Percentiles rank a stretch among this genome's conserved stretches.
Conservation (phyloP, 371 early-diverging fungal species). For the Capniomyces stellatus region DNA sequence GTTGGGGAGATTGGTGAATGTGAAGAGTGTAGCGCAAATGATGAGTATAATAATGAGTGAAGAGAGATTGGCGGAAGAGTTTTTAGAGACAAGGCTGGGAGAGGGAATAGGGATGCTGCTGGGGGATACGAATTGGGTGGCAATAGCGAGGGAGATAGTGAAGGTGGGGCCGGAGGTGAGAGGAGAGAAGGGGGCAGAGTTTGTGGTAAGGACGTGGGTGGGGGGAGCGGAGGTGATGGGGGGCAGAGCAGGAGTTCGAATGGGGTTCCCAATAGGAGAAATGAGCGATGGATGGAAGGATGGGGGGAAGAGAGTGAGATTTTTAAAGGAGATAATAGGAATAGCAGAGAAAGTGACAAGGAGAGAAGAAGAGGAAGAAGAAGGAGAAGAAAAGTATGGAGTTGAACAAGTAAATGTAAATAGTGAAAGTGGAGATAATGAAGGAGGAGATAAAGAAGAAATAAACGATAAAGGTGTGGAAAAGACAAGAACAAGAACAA, state of each 20-base stretch:
- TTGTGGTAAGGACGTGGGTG: background rate
- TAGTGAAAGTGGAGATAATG: background rate
- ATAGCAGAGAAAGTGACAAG: background rate
- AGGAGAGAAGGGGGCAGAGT: background rate
- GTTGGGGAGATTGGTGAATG: background rate
- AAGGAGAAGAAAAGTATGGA: background rate
- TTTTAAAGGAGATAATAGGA: background rate
- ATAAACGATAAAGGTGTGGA: background rate
- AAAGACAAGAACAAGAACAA: background rate
- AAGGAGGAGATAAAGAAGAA: background rate
- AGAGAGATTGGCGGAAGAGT: background rate
- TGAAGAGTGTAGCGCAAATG: background rate
- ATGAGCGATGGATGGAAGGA: background rate
- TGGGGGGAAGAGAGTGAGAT: background rate
- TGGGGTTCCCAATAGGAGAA: background rate
- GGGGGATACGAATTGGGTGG: background rate
- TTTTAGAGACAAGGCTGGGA: background rate
- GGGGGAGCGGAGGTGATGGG: background rate
- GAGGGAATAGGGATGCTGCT: background rate
- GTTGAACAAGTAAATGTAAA: background rate
- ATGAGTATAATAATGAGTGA: background rate
- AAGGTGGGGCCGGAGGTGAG: background rate
- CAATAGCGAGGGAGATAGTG: background rate
- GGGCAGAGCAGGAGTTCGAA: background rate
- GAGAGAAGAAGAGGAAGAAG: background rate